Evolutionary conservation across 2,329 filamentous ascomycete species (phyloP).

Genomic region (Aspergillus sp.): DNA sequence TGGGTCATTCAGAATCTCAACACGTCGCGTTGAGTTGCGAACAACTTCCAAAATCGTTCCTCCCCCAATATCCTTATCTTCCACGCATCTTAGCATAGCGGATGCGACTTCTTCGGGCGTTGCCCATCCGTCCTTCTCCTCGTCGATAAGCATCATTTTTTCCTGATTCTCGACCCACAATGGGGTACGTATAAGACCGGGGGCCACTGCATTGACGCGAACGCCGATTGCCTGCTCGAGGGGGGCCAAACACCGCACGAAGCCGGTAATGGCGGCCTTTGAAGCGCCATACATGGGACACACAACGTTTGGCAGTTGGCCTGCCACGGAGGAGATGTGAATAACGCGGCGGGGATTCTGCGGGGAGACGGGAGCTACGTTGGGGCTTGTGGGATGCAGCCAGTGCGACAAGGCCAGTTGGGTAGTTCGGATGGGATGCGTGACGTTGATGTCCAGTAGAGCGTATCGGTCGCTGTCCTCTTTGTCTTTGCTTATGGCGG

Average conservation of each 20-base stretch:
- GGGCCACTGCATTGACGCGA: not conserved
- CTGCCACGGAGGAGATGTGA: not conserved
- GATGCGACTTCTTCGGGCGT: not conserved
- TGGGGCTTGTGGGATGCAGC: not conserved
- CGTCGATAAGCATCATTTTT: not conserved
- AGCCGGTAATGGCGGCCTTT: not conserved
- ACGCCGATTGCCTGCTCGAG: not conserved
- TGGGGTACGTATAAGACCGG: not conserved
- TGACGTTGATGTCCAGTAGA: not conserved
- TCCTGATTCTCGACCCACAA: not conserved
- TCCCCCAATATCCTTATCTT: not conserved
- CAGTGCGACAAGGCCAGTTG: not conserved
- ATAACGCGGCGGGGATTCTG: not conserved
- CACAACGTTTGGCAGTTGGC: not conserved
- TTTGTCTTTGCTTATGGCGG: not conserved
- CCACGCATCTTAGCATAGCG: not conserved
- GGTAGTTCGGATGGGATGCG: not conserved
- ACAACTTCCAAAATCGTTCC: not conserved
- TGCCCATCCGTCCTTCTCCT: not conserved
- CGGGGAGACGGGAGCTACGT: not conserved
- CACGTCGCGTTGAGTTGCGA: not conserved
- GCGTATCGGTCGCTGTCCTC: not conserved
- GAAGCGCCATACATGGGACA: slow-evolving; percentile 1
- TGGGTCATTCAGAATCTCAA: not conserved
- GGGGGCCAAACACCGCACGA: not conserved